phyloP scores from a whole-genome alignment of 345 rosid genomes.

The Erysimum cheiranthoides region DNA sequence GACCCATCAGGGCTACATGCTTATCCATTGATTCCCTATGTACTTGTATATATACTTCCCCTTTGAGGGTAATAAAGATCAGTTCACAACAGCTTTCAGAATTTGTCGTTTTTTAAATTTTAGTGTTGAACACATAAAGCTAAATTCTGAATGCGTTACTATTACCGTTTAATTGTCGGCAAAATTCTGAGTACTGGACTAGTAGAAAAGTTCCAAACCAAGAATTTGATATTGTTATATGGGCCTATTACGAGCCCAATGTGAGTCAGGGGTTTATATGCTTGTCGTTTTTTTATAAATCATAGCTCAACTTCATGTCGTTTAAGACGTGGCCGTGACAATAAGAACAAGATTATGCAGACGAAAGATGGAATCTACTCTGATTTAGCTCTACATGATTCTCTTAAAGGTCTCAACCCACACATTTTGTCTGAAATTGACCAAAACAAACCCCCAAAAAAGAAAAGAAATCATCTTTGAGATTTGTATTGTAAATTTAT shows the following conservation, averaged over 20 bases:
- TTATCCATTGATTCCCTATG: too few species aligned
- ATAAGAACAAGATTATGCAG: not conserved
- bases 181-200: too few species aligned
- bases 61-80: too few species aligned
- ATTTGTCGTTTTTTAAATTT: too few species aligned
- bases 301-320: slow-evolving; percentile 14
- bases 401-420: not conserved
- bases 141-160: too few species aligned
- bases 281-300: slow-evolving; percentile 1
- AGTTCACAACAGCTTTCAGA: too few species aligned
- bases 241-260: not conserved
- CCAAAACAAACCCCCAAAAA: not conserved
- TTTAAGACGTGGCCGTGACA: not conserved
- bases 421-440: not conserved
- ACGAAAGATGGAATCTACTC: slow-evolving; percentile 2
- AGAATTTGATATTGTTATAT: not conserved
- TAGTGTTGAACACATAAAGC: too few species aligned
- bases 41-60: too few species aligned
- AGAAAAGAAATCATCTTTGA: slow-evolving; percentile 6
- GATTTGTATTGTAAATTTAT: not conserved
- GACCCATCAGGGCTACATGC: too few species aligned
- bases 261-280: not conserved
- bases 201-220: too few species aligned
- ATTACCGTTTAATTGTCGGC: too few species aligned
- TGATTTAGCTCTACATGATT: not conserved